Evolutionary conservation across 1,139 yeast species (phyloP).

Genomic region (Yamadazyma sp.): DNA sequence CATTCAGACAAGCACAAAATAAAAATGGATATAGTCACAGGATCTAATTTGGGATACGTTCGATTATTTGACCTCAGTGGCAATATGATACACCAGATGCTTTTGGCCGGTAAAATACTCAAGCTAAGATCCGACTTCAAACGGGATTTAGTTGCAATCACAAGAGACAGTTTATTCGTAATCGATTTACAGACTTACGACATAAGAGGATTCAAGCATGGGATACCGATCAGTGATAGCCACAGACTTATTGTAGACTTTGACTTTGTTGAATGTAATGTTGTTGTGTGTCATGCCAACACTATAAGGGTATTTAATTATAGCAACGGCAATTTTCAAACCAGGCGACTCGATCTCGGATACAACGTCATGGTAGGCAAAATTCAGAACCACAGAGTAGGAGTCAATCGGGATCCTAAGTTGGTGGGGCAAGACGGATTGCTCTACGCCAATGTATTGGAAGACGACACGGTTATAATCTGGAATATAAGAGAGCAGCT

Average conservation of each 20-base stretch:
- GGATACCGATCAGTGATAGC: slow-evolving; percentile 8
- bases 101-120: slow-evolving; percentile 20
- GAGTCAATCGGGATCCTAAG: slow-evolving; percentile 10
- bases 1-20: slow-evolving; percentile 25
- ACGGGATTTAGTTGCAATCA: slow-evolving; percentile 24
- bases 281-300: slow-evolving; percentile 28
- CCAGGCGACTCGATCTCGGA: slow-evolving; percentile 16
- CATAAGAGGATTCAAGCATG: not conserved
- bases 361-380: slow-evolving; percentile 18
- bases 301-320: slow-evolving; percentile 30
- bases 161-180: slow-evolving; percentile 19
- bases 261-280: slow-evolving; percentile 54
- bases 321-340: not conserved
- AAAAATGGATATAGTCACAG: slow-evolving; percentile 28
- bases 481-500: slow-evolving; percentile 37
- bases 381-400: slow-evolving; percentile 20
- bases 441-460: slow-evolving; percentile 33
- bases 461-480: slow-evolving; percentile 38
- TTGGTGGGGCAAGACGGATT: slow-evolving; percentile 42
- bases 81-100: slow-evolving; percentile 14
- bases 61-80: slow-evolving; percentile 32
- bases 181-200: slow-evolving; percentile 21
- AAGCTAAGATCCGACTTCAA: slow-evolving; percentile 34
- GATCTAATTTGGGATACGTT: slow-evolving; percentile 26
- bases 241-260: slow-evolving; percentile 29